These are phyloP conservation scores for Boletus eberwhitei DNA, from an alignment of 768 basidiomycete genomes.

Conservation along the genomic window DNA sequence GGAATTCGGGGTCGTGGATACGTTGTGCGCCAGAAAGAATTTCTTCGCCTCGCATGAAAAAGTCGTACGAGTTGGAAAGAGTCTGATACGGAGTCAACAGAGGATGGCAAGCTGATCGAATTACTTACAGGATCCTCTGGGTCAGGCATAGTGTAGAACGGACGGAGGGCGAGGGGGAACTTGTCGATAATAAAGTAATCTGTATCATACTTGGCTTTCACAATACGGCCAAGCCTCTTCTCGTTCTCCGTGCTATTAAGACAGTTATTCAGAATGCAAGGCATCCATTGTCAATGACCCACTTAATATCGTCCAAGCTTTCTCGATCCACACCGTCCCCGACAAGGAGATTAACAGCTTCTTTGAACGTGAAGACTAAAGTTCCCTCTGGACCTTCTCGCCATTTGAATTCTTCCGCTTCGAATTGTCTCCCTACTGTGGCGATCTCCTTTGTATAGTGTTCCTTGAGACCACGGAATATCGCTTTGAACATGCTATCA, in stretches of 20 bases:
- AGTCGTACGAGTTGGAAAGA: conserved; percentile 98
- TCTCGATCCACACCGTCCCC: conserved; percentile 82
- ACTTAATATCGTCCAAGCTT: conserved; percentile 88
- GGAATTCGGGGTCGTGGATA: conserved; percentile 84
- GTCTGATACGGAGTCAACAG: conserved; percentile 42
- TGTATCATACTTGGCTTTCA: conserved; percentile 91
- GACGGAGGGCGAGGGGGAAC: conserved; percentile 92
- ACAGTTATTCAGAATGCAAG: neutral
- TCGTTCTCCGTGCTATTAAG: conserved; percentile 87
- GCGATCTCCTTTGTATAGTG: conserved; percentile 82
- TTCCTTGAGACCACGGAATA: conserved; percentile 81
- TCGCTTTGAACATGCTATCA: conserved; percentile 78
- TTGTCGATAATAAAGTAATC: conserved; percentile 99
- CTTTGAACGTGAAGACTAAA: conserved; percentile 75
- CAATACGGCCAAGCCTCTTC: conserved; percentile 83
- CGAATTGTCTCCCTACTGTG: conserved; percentile 79
- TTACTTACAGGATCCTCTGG: conserved; percentile 74
- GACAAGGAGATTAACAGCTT: conserved; percentile 84
- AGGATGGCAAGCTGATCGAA: neutral
- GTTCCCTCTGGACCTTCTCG: conserved; percentile 67
- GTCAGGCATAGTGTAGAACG: conserved; percentile 99
- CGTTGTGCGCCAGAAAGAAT: conserved; percentile 98
- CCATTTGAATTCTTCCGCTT: conserved; percentile 95
- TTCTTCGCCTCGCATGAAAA: conserved; percentile 99
- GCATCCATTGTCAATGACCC: conserved; percentile 23